These are phyloP conservation scores for Fomes fomentarius DNA, from an alignment of 1,284 basidiomycete genomes.

Conservation along the genomic window DNA sequence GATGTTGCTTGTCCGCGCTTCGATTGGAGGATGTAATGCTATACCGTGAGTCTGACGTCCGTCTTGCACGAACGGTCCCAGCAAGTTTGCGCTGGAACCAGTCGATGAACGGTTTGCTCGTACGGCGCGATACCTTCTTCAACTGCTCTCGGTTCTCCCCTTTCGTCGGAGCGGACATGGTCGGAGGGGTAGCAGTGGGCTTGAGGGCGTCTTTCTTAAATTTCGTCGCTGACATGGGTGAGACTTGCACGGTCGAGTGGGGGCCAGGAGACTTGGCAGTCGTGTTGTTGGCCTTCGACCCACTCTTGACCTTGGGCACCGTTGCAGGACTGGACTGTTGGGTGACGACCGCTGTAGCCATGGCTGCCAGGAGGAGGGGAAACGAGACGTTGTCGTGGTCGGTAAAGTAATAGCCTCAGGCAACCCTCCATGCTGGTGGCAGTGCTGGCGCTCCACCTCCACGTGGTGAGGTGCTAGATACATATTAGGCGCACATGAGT, in stretches of 20 bases:
- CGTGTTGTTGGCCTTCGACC: not conserved
- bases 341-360: constrained; percentile 19
- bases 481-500: too few species aligned
- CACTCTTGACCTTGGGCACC: constrained; percentile 6
- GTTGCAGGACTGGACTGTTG: constrained; percentile 11
- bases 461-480: constrained; percentile 4
- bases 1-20: constrained; percentile 32
- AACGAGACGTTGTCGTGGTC: constrained; percentile 10
- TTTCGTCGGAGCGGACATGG: constrained; percentile 14
- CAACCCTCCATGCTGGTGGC: constrained; percentile 18
- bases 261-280: constrained; percentile 2
- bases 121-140: constrained; percentile 63
- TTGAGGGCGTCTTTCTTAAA: constrained; percentile 29
- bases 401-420: too few species aligned
- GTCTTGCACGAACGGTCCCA: constrained; percentile 58
- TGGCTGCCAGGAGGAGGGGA: constrained; percentile 8
- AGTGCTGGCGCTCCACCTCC: constrained; percentile 6
- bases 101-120: constrained; percentile 87
- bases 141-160: constrained; percentile 27
- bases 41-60: constrained; percentile 39
- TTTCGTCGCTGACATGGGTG: constrained; percentile 19
- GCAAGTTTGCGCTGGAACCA: constrained; percentile 90
- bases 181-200: constrained; percentile 11
- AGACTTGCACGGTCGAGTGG: constrained; percentile 2
- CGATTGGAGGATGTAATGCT: constrained; percentile 25